These are phyloP conservation scores for Lepidium campestre DNA, from an alignment of 441 rosid genomes.

Conservation along the genomic window DNA sequence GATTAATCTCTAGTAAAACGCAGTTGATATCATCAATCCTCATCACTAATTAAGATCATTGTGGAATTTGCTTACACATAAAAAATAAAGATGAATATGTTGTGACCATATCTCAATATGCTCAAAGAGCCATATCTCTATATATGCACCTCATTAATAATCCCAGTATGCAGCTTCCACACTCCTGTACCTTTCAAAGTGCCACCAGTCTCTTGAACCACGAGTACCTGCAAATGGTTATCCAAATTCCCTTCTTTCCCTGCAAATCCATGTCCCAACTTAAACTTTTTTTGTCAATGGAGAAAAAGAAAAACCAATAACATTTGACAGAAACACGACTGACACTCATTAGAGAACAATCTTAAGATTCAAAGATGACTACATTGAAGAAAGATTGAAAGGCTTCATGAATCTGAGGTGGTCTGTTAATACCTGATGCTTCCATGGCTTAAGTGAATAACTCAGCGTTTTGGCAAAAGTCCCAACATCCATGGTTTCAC, in stretches of 20 bases:
- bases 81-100: no score
- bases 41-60: no score
- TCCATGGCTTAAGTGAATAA: not conserved
- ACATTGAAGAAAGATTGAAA: not conserved
- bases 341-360: not conserved
- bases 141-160: no score
- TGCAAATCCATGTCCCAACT: not conserved
- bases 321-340: not conserved
- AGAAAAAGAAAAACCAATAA: not conserved
- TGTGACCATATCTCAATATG: no score
- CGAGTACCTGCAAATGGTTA: not conserved
- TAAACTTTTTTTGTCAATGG: not conserved
- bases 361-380: not conserved
- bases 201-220: not conserved
- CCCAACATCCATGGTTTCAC: not conserved
- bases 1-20: no score
- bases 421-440: not conserved
- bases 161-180: no score
- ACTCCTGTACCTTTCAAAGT: no score
- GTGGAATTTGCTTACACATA: no score
- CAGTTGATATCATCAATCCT: no score
- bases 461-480: not conserved
- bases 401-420: not conserved
- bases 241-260: not conserved
- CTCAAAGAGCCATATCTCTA: no score